These are phyloP conservation scores for Microbotryum silenes-acaulis DNA, from an alignment of 1,284 basidiomycete species.

Conservation along the genomic window DNA sequence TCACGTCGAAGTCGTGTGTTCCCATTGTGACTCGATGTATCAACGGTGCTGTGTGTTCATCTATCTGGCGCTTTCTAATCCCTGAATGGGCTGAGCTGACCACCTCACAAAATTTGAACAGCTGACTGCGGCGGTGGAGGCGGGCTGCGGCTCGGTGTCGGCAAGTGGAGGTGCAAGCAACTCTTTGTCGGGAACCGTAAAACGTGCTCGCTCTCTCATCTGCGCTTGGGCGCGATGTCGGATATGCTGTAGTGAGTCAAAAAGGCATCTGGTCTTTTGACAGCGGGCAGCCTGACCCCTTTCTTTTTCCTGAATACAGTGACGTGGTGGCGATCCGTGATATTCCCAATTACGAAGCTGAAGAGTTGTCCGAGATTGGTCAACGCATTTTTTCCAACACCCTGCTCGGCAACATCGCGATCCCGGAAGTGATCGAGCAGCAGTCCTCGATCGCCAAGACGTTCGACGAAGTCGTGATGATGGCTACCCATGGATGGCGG, in stretches of 20 bases:
- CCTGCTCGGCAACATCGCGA: conserved; percentile 14
- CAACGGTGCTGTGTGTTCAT: conserved; percentile 20
- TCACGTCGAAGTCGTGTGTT: conserved; percentile 29
- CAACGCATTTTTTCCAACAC: conserved; percentile 18
- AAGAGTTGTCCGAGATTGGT: conserved; percentile 5
- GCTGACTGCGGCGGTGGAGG: conserved; percentile 39
- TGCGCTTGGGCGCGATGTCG: conserved; percentile 24
- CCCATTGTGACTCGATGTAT: conserved; percentile 22
- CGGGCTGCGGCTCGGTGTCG: conserved; percentile 43
- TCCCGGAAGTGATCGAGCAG: conserved; percentile 26
- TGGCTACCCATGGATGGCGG: conserved; percentile 12
- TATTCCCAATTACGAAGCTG: conserved; percentile 14
- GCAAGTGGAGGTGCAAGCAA: conserved; percentile 46
- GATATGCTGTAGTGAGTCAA: conserved; percentile 12
- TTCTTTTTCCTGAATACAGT: neutral
- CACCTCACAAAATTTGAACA: neutral
- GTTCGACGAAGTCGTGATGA: conserved; percentile 2
- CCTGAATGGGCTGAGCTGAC: neutral
- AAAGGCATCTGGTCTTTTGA: no score
- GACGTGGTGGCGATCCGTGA: conserved; percentile 8
- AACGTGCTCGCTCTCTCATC: conserved; percentile 44
- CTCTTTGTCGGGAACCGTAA: conserved; percentile 44
- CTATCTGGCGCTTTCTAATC: neutral
- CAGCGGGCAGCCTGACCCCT: neutral
- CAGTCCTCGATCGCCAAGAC: conserved; percentile 18